These are phyloP conservation scores for Rhynchosporium secalis DNA, from an alignment of 2,329 filamentous ascomycete genomes.

Conservation along the genomic window DNA sequence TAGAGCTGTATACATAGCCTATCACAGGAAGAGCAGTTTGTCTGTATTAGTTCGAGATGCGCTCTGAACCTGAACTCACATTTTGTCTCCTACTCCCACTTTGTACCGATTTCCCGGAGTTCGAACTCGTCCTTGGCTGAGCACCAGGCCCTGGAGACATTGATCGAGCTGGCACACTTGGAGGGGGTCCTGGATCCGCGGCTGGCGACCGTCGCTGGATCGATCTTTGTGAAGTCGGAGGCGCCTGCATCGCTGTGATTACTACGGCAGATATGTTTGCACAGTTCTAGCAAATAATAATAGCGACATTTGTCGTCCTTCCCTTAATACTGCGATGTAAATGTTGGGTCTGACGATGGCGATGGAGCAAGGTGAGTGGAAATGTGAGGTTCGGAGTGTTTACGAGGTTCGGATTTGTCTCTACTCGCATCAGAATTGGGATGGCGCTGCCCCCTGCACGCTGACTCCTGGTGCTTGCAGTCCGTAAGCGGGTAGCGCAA, in stretches of 20 bases:
- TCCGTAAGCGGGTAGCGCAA: not conserved
- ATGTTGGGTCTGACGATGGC: not conserved
- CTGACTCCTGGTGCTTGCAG: slow-evolving; percentile 10
- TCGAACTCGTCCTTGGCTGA: slow-evolving; percentile 63
- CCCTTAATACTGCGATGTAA: not conserved
- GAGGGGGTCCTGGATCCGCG: slow-evolving; percentile 58
- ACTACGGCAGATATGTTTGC: slow-evolving; percentile 3
- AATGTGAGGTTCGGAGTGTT: slow-evolving; percentile 10
- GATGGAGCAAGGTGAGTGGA: slow-evolving; percentile 8
- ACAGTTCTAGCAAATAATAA: slow-evolving; percentile 23
- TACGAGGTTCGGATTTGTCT: slow-evolving; percentile 13
- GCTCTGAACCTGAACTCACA: slow-evolving; percentile 49
- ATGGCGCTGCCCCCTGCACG: slow-evolving; percentile 5
- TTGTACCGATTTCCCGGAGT: slow-evolving; percentile 62
- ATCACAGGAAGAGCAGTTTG: not conserved
- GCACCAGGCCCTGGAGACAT: slow-evolving; percentile 57
- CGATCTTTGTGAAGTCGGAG: slow-evolving; percentile 52
- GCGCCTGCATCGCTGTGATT: slow-evolving; percentile 50
- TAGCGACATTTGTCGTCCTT: slow-evolving; percentile 16
- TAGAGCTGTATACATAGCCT: not conserved
- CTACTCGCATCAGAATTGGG: slow-evolving; percentile 18
- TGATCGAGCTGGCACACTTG: slow-evolving; percentile 55
- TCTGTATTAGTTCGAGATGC: not conserved
- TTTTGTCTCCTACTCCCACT: slow-evolving; percentile 53
- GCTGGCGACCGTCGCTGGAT: slow-evolving; percentile 64